Conservation (phyloP, 2,329 filamentous ascomycete genomes). For the Alternaria dauci region DNA sequence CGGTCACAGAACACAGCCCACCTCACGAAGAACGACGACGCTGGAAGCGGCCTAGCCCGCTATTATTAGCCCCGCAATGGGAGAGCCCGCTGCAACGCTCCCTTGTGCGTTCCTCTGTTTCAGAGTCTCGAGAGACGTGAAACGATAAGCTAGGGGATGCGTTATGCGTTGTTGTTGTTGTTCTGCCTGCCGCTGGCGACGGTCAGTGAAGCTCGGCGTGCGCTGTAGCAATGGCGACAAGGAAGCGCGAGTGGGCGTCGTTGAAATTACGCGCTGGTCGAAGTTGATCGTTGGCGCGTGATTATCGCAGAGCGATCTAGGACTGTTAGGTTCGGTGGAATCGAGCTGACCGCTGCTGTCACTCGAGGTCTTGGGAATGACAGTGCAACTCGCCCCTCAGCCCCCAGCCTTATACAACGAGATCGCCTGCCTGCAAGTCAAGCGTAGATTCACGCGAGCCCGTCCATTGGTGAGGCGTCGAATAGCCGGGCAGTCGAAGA, state of each 20-base stretch:
- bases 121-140: conserved; percentile 27
- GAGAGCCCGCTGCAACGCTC: conserved; percentile 14
- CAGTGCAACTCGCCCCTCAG: conserved; percentile 14
- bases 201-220: conserved; percentile 7
- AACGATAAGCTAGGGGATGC: conserved; percentile 24
- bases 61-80: conserved; percentile 19
- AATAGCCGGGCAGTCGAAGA: conserved; percentile 12
- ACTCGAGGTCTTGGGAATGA: conserved; percentile 5
- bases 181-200: conserved; percentile 8
- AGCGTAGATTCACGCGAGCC: conserved; percentile 10
- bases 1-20: conserved; percentile 20
- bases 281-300: conserved; percentile 12
- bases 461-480: conserved; percentile 9
- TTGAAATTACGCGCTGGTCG: neutral
- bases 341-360: conserved; percentile 15
- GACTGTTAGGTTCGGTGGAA: conserved; percentile 12
- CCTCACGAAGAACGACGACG: conserved; percentile 21
- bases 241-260: conserved; percentile 5
- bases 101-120: conserved; percentile 33
- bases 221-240: conserved; percentile 3
- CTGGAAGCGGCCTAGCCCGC: conserved; percentile 21
- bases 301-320: neutral
- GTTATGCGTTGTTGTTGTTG: conserved; percentile 21
- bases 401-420: conserved; percentile 25
- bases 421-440: conserved; percentile 4